Evolutionary conservation across 2,329 filamentous ascomycete species (phyloP), one percentile per base, ranked within the genome.

Genomic region (Ustulina deusta): DNA sequence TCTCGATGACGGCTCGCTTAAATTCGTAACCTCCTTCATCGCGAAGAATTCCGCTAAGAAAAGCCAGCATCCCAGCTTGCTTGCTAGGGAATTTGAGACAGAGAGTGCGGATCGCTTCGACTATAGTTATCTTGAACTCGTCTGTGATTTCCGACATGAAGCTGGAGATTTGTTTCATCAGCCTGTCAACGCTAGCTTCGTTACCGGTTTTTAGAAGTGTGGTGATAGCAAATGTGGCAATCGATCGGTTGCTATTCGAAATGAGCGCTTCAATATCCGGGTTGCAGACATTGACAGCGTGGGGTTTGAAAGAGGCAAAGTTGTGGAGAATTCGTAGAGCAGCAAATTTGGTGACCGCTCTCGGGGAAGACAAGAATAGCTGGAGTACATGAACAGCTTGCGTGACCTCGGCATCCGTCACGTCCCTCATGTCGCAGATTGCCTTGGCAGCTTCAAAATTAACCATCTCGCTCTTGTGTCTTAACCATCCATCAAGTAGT

Each of bases 91-190:
- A 99, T 83, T 99, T 99, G 74, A 99, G 85, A 79, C 95, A 98
- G 46, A 99, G 84, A 3, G 96, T 98, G 69, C 96, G 92, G 77
- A 99, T 97, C 48, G 96, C 96, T 81, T 99, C 96, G 49, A 99
- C 95, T 76, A 99, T 97, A n/a, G 96, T 99, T 74, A 99, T 97
- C 86, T 98, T 99, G 86, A 99, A 99, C 81, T 99, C 96, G 78
- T 99, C 96, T 6, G 95, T 97, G 73, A 98, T 98, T 81, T 98
- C 96, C 4, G 94, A 93, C 96, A 99, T 98, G 84, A 99, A 97
- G 44, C 92, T 91, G 27, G 93, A 94, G 70, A 99, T 98, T 80
- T 98, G 94, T 87, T 97, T 97, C 94, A 99, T 97, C 73, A 99
- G 83, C 61, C 96, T 90, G 79, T 99, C 96, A 51, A 99, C 96